phyloP scores from a whole-genome alignment of 2,329 filamentous ascomycete genomes.

The Aspergillus nomiae region DNA sequence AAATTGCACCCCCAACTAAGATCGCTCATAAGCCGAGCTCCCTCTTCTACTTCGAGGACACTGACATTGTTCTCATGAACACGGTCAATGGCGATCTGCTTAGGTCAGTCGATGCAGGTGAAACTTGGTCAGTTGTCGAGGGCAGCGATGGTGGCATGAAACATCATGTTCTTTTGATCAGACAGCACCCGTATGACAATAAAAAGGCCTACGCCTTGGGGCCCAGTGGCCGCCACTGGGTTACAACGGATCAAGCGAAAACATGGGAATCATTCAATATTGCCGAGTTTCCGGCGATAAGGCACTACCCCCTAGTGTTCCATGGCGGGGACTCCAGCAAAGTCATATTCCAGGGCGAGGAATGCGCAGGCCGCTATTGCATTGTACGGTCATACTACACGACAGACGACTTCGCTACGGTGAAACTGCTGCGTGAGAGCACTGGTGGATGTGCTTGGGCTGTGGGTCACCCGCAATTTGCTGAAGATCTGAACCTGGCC shows the following conservation, averaged over 20 bases:
- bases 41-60: conserved; percentile 89
- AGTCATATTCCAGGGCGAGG: conserved; percentile 79
- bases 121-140: conserved; percentile 70
- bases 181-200: conserved; percentile 77
- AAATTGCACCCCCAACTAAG: conserved; percentile 61
- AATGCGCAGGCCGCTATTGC: conserved; percentile 67
- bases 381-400: conserved; percentile 71
- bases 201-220: conserved; percentile 81
- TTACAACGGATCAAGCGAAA: conserved; percentile 79
- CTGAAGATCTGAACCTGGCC: conserved; percentile 53
- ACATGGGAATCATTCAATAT: conserved; percentile 76
- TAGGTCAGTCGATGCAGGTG: conserved; percentile 79
- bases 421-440: conserved; percentile 65
- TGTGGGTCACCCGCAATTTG: conserved; percentile 71
- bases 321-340: conserved; percentile 81
- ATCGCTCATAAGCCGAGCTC: conserved; percentile 69
- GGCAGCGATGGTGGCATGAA: conserved; percentile 57
- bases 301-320: conserved; percentile 52
- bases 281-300: conserved; percentile 34
- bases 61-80: conserved; percentile 78
- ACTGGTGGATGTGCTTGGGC: conserved; percentile 87
- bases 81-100: conserved; percentile 65
- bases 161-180: conserved; percentile 57
- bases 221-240: conserved; percentile 70
- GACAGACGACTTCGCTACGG: conserved; percentile 75